A percentile compares a stretch with the other conserved stretches of the same genome.
Conservation (phyloP, 2,329 filamentous ascomycete genomes). For the Microcera coccophila region DNA sequence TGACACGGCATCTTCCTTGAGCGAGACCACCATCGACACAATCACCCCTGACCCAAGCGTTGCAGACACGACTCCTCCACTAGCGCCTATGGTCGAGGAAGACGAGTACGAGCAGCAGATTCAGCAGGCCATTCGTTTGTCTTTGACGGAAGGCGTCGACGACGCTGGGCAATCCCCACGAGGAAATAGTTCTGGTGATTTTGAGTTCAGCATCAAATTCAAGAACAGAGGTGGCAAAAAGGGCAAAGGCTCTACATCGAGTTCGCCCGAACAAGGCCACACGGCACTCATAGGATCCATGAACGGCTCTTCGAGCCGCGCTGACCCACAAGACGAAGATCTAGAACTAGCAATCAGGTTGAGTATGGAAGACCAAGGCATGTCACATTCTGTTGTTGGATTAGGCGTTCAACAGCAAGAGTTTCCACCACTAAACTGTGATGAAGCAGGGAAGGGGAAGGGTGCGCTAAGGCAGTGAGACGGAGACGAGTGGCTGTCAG, state of each 20-base stretch:
- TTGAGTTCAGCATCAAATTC: constrained; percentile 49
- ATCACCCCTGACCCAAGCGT: constrained; percentile 55
- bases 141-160: constrained; percentile 53
- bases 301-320: constrained; percentile 15
- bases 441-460: constrained; percentile 45
- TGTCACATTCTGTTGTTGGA: constrained; percentile 8
- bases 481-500: too few relatives aligned
- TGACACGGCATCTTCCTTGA: constrained; percentile 41
- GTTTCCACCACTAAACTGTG: constrained; percentile 39
- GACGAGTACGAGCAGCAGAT: constrained; percentile 59
- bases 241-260: constrained; percentile 33
- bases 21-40: constrained; percentile 42
- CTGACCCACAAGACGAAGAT: constrained; percentile 47
- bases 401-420: constrained; percentile 29
- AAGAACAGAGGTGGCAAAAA: constrained; percentile 39
- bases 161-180: constrained; percentile 44
- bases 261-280: constrained; percentile 36
- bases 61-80: constrained; percentile 36
- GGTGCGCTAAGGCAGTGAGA: constrained; percentile 29
- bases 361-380: constrained; percentile 54
- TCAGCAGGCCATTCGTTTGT: constrained; percentile 60
- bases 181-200: constrained; percentile 45
- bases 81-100: constrained; percentile 25
- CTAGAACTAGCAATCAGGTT: constrained; percentile 57
- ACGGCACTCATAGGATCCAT: constrained; percentile 30